Conservation (phyloP, 2,329 filamentous ascomycete species). For the Colletotrichum sp. region DNA sequence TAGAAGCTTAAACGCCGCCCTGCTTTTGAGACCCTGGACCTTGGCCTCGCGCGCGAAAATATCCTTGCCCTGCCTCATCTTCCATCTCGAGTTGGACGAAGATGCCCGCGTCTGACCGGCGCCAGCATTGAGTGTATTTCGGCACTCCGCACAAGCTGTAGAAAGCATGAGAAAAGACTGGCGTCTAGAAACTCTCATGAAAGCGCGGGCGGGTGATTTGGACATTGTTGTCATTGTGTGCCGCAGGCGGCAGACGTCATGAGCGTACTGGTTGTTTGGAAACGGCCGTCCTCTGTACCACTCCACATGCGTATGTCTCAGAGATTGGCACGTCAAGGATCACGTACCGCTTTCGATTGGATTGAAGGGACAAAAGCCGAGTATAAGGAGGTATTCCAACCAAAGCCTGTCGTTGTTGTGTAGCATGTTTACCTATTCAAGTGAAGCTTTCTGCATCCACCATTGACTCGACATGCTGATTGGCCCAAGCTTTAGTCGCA, state of each 20-base stretch:
- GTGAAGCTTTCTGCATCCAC: conserved; percentile 12
- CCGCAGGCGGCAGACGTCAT: neutral
- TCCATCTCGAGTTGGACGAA: conserved; percentile 80
- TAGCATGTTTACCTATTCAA: neutral
- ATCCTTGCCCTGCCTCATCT: conserved; percentile 78
- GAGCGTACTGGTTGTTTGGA: neutral
- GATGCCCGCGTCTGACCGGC: conserved; percentile 28
- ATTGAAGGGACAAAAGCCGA: neutral
- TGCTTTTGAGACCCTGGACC: conserved; percentile 82
- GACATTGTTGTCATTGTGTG: neutral
- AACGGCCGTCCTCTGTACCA: neutral
- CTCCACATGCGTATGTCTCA: neutral
- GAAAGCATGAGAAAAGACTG: neutral
- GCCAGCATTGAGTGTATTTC: neutral
- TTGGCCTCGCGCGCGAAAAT: conserved; percentile 76
- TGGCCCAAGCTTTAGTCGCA: conserved; percentile 7
- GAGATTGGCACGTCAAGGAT: neutral
- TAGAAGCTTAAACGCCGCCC: conserved; percentile 91
- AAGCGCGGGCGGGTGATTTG: neutral
- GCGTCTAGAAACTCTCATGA: neutral
- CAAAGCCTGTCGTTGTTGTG: neutral
- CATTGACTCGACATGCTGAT: neutral
- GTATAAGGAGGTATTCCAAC: neutral
- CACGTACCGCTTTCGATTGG: neutral
- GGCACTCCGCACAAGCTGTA: neutral